Percentiles rank a stretch among this genome's conserved stretches.
Conservation (phyloP, 108 stramenopile genomes). For the Stephanodiscus minutulus region DNA sequence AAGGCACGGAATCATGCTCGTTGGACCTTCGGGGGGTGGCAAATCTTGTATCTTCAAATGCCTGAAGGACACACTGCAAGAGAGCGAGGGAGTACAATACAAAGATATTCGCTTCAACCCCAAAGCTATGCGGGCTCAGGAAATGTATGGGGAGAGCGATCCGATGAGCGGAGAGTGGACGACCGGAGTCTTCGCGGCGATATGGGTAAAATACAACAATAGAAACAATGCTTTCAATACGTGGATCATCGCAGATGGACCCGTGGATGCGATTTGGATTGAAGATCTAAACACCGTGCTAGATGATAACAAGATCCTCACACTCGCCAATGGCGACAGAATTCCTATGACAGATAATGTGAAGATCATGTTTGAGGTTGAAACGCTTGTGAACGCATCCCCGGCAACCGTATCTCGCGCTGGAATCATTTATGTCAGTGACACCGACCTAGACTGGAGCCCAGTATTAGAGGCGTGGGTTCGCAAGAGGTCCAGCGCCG, state of each 20-base stretch:
- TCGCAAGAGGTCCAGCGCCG: constrained; percentile 60
- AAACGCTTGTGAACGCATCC: constrained; percentile 89
- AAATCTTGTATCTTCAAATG: constrained; percentile 88
- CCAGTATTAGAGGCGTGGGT: constrained; percentile 89
- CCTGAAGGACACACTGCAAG: constrained; percentile 74
- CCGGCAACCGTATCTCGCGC: constrained; percentile 95
- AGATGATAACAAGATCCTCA: constrained; percentile 91
- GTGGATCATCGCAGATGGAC: constrained; percentile 93
- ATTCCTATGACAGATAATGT: constrained; percentile 95
- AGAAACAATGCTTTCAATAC: constrained; percentile 87
- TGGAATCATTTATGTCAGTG: constrained; percentile 92
- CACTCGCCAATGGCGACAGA: constrained; percentile 91
- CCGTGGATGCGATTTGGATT: constrained; percentile 95
- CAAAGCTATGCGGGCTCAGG: constrained; percentile 89
- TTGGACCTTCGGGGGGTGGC: constrained; percentile 88
- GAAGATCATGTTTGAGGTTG: constrained; percentile 88
- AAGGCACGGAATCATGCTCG: constrained; percentile 92
- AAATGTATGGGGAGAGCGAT: constrained; percentile 95
- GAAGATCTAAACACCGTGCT: constrained; percentile 94
- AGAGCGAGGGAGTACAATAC: constrained; percentile 69
- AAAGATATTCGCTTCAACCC: constrained; percentile 88
- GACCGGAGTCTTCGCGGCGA: constrained; percentile 91
- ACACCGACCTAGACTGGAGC: constrained; percentile 87
- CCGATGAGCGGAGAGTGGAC: constrained; percentile 90
- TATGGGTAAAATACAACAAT: constrained; percentile 92